phyloP scores from a whole-genome alignment of 441 rosid species.

The Erodium texanum region DNA sequence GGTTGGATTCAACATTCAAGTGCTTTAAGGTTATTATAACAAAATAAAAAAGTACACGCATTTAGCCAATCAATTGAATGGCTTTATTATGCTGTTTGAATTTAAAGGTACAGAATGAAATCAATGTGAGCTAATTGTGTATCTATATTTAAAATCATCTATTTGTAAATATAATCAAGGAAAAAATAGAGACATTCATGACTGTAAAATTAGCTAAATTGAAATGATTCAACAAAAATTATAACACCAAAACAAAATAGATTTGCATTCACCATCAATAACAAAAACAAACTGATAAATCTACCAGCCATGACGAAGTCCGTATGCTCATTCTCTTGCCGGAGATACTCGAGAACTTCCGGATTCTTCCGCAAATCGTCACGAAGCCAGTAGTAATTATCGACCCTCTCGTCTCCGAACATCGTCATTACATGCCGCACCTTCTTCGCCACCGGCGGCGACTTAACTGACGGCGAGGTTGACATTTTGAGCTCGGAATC shows the following conservation, averaged over 20 bases:
- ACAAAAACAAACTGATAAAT: neutral
- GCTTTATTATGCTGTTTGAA: no score
- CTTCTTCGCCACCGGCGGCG: slow-evolving; percentile 71
- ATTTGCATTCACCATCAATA: neutral
- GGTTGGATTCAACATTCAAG: neutral
- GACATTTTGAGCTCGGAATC: neutral
- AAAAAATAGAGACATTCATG: neutral
- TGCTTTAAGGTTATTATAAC: no score
- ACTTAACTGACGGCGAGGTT: slow-evolving; percentile 6
- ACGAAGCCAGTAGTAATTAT: slow-evolving; percentile 84
- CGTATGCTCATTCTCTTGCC: slow-evolving; percentile 59
- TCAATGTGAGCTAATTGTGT: no score
- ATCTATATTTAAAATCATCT: no score
- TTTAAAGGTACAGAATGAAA: no score
- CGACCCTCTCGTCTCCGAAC: slow-evolving; percentile 72
- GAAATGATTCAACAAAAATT: neutral
- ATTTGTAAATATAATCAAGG: no score
- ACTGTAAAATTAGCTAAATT: neutral
- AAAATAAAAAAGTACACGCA: no score
- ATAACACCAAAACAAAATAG: neutral
- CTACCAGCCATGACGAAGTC: slow-evolving; percentile 52
- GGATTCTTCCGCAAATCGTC: slow-evolving; percentile 73
- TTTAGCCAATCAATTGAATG: no score
- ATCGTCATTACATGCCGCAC: slow-evolving; percentile 63
- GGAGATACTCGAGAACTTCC: slow-evolving; percentile 50